phyloP scores from a whole-genome alignment of 1,284 basidiomycete genomes.

The Cystodermella granulosa region DNA sequence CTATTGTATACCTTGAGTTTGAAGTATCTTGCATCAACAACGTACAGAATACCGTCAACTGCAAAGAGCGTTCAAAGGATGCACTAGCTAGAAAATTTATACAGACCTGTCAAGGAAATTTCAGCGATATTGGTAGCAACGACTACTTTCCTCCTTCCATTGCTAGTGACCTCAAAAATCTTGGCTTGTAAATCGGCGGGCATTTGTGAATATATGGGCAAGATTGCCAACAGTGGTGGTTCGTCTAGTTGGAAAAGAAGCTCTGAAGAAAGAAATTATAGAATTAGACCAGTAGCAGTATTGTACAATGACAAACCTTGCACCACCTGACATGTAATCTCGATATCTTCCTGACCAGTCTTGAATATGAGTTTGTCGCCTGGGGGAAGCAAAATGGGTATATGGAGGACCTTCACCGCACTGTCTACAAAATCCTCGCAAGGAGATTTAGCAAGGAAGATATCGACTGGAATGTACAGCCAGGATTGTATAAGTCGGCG shows the following conservation, averaged over 20 bases:
- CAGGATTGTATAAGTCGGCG: conserved; percentile 93
- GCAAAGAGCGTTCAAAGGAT: conserved; percentile 11
- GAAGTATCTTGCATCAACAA: conserved; percentile 94
- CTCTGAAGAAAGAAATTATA: conserved; percentile 47
- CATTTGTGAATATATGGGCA: conserved; percentile 99
- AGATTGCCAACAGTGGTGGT: conserved; percentile 76
- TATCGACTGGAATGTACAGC: conserved; percentile 97
- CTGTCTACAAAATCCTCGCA: conserved; percentile 99
- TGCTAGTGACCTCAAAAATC: conserved; percentile 92
- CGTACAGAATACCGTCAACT: conserved; percentile 97
- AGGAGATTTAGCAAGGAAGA: conserved; percentile 91
- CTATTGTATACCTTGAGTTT: conserved; percentile 99
- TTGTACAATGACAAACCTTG: conserved; percentile 49
- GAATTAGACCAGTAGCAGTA: background rate
- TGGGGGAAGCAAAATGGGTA: conserved; percentile 88
- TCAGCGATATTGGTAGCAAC: conserved; percentile 99
- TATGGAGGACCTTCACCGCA: conserved; percentile 94
- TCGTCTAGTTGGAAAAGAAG: conserved; percentile 89
- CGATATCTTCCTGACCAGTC: conserved; percentile 99
- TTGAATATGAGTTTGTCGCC: conserved; percentile 98
- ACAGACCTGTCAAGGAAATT: conserved; percentile 85
- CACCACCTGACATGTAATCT: conserved; percentile 87
- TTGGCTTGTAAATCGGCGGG: conserved; percentile 97
- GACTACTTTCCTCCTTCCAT: conserved; percentile 93
- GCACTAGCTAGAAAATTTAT: conserved; percentile 1